Evolutionary conservation across 768 basidiomycete genomes (phyloP).

Genomic region (Rhodotorula diobovata): DNA sequence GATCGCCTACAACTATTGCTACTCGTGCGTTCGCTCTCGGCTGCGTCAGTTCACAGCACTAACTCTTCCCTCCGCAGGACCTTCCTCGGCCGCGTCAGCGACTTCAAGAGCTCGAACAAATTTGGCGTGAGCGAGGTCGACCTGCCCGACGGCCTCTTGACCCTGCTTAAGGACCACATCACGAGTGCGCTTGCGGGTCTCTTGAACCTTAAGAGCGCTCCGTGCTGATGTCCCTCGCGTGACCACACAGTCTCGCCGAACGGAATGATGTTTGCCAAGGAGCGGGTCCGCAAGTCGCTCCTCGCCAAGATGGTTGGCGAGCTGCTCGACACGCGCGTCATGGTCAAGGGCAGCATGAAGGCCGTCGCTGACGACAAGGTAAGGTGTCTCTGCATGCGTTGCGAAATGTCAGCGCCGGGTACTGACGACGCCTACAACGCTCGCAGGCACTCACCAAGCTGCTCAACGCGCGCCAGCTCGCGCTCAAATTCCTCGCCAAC

Average conservation of each 20-base stretch:
- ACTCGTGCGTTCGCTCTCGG: conserved; percentile 18
- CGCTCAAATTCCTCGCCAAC: conserved; percentile 88
- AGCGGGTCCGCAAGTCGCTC: conserved; percentile 73
- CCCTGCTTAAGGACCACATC: conserved; percentile 68
- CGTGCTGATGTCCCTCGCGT: neutral
- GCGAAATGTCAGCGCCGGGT: neutral
- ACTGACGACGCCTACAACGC: conserved; percentile 49
- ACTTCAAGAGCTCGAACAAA: conserved; percentile 83
- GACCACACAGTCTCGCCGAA: conserved; percentile 92
- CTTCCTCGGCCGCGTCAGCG: conserved; percentile 78
- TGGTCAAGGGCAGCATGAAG: conserved; percentile 98
- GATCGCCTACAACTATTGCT: conserved; percentile 91
- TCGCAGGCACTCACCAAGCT: conserved; percentile 58
- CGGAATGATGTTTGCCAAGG: conserved; percentile 88
- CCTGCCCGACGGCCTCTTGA: conserved; percentile 63
- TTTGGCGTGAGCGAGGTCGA: conserved; percentile 73
- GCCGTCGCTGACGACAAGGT: conserved; percentile 69
- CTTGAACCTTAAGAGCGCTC: no score
- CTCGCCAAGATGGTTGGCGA: conserved; percentile 88
- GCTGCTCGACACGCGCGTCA: conserved; percentile 86
- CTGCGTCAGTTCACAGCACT: neutral
- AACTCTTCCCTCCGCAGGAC: conserved; percentile 59
- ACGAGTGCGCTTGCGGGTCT: conserved; percentile 60
- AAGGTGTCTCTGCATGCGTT: neutral
- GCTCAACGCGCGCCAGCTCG: conserved; percentile 83